phyloP scores from a whole-genome alignment of 225 moss, liverwort and hornwort genomes.

The Bryoerythrophyllum caledonicum region DNA sequence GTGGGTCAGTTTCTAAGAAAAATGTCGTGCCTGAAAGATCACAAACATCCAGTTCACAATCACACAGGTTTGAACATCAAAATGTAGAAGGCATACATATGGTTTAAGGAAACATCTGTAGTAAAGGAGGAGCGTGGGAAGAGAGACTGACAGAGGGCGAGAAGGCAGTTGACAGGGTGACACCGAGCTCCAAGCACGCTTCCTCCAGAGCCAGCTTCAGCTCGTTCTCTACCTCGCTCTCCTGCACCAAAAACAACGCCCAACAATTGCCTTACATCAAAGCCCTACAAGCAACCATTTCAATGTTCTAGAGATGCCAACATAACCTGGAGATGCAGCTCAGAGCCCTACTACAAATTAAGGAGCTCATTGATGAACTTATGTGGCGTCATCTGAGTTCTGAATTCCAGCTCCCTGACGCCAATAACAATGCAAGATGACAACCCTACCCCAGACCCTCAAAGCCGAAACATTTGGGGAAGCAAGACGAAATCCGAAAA shows the following conservation, averaged over 20 bases:
- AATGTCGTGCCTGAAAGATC: background rate
- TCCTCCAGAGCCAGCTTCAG: conserved; percentile 85
- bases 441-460: background rate
- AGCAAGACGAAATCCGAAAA: background rate
- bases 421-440: background rate
- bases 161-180: conserved; percentile 57
- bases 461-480: background rate
- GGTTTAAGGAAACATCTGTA: background rate
- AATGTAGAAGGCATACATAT: background rate
- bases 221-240: conserved; percentile 79
- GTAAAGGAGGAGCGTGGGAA: background rate
- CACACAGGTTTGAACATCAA: background rate
- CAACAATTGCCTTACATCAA: background rate
- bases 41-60: background rate
- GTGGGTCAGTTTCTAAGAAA: too few relatives aligned
- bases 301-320: background rate
- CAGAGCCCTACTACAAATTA: background rate
- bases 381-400: background rate
- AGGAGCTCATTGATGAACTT: background rate
- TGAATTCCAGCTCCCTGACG: background rate
- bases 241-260: conserved; percentile 41
- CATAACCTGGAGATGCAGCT: background rate
- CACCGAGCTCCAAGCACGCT: conserved; percentile 89
- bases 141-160: conserved; percentile 59
- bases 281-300: background rate